Percentiles rank a stretch among this genome's conserved stretches.
These are phyloP conservation scores for Lactifluus rugatus DNA, from an alignment of 768 basidiomycete species.

Conservation along the genomic window DNA sequence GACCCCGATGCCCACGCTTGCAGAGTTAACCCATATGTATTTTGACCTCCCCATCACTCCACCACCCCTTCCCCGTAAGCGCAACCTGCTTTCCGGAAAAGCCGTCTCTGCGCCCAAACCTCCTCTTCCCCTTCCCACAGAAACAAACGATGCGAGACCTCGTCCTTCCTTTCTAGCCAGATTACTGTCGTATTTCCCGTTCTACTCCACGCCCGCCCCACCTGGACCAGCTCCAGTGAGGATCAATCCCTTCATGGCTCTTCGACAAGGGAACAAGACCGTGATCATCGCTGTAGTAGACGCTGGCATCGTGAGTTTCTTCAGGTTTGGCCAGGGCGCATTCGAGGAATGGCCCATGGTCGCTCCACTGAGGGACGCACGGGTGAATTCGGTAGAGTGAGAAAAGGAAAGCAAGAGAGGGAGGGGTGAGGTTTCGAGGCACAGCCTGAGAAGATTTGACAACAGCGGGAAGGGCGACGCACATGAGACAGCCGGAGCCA, in stretches of 20 bases:
- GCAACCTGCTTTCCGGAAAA: constrained; percentile 7
- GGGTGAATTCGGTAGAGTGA: no score
- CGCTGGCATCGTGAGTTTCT: constrained; percentile 78
- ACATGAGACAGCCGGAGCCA: no score
- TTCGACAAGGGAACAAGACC: constrained; percentile 78
- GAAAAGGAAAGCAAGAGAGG: no score
- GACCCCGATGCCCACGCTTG: constrained; percentile 71
- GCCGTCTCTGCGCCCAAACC: not conserved
- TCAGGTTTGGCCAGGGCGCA: constrained; percentile 74
- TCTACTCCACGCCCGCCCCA: not conserved
- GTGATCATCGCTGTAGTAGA: constrained; percentile 85
- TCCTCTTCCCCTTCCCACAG: not conserved
- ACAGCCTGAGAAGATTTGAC: no score
- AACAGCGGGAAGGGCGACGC: no score
- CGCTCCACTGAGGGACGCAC: no score
- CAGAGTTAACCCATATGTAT: constrained; percentile 70
- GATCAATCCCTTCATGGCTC: constrained; percentile 65
- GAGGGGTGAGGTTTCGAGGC: no score
- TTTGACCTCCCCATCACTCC: constrained; percentile 51
- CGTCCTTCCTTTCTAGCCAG: not conserved
- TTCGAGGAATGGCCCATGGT: constrained; percentile 81
- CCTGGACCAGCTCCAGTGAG: constrained; percentile 26
- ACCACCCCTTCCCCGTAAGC: constrained; percentile 48
- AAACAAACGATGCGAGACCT: not conserved
- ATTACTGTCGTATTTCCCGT: not conserved